Base-by-base conservation (phyloP, 2,329 filamentous ascomycete species). In the Diaporthe citrichinensis region DNA sequence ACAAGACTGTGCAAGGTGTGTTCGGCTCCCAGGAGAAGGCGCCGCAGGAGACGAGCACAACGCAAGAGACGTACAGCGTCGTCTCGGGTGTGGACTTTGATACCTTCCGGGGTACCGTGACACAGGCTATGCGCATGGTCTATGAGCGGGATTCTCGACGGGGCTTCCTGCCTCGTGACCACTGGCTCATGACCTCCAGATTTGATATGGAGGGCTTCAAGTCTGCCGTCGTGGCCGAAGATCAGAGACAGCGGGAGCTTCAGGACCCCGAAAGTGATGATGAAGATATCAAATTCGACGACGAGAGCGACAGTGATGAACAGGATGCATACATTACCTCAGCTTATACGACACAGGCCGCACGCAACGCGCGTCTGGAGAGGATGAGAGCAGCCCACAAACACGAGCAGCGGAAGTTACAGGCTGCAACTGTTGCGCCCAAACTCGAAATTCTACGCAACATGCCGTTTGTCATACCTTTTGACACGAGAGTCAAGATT, bases 401-500 rank as follows among this genome's bases (percentile, higher is more conserved):
- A 77, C 92, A 92, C 80, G 88, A 90, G 9, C 92, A 92, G 58
- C 89, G 93, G 51, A 92, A 93, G 78, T 92, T 94, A 78, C 90
- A 94, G 76, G 85, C 97, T 34, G 94, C 96, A 65, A 90, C 93
- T 20, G 92, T 98, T 76, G 95, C 94, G 0, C 96, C 97, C 0
- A 93, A 96, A 79, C 87, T 98, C 14, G 96, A 98, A 81, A 94
- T 99, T 7, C 85, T 99, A 69, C 93, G 97, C 79, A 97, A 98
- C 80, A 97, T 99, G 92, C 97, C 97, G 0, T 99, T 98, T 82
- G 94, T 96, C 78, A 97, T 99, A 59, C 97, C 96, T 0, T 99
- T 99, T 80, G 92, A 94, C 51, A 97, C 94, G 0, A 89, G 97
- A 62, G 97, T 99, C 6, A 92, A 95, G 81, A 96, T 98, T 34